Percentiles rank a stretch among this genome's conserved stretches.
phyloP scores from a whole-genome alignment of 2,329 filamentous ascomycete genomes.

The Meredithiella fracta region DNA sequence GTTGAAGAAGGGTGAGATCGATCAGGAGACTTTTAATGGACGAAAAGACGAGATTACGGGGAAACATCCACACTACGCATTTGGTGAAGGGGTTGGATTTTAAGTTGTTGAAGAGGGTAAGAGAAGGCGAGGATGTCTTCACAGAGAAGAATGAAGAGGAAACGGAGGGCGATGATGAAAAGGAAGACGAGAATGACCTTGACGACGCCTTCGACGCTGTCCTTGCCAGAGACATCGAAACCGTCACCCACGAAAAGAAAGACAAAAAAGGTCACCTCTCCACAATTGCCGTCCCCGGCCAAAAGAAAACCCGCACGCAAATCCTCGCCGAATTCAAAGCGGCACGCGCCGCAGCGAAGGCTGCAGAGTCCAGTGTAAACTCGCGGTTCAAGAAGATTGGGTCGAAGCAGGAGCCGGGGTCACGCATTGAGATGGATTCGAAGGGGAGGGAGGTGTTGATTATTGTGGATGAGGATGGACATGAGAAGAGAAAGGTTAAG shows the following conservation, averaged over 20 bases:
- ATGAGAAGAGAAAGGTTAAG: slow-evolving; percentile 48
- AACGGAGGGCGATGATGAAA: slow-evolving; percentile 36
- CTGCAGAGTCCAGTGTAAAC: slow-evolving; percentile 30
- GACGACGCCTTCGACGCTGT: slow-evolving; percentile 52
- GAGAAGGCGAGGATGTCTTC: slow-evolving; percentile 52
- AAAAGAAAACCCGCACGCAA: slow-evolving; percentile 48
- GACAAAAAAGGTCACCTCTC: slow-evolving; percentile 44
- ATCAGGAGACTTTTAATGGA: slow-evolving; percentile 60
- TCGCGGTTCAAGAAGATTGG: slow-evolving; percentile 50
- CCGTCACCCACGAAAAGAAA: slow-evolving; percentile 33
- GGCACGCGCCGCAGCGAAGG: slow-evolving; percentile 41
- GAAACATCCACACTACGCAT: slow-evolving; percentile 66
- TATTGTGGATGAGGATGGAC: slow-evolving; percentile 47
- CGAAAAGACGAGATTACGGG: slow-evolving; percentile 63
- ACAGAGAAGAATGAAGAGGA: slow-evolving; percentile 22
- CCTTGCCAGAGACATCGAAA: slow-evolving; percentile 36
- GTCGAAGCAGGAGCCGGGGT: slow-evolving; percentile 33
- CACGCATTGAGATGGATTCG: slow-evolving; percentile 43
- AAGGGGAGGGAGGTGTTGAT: slow-evolving; percentile 49
- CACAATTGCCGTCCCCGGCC: slow-evolving; percentile 34
- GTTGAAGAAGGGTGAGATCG: slow-evolving; percentile 70
- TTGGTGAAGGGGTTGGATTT: slow-evolving; percentile 85
- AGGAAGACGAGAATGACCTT: slow-evolving; percentile 32
- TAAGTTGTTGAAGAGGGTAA: slow-evolving; percentile 54
- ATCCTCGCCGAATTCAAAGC: slow-evolving; percentile 52